Evolutionary conservation across 257 asterid species (phyloP).

Genomic region (Paulownia fortunei): DNA sequence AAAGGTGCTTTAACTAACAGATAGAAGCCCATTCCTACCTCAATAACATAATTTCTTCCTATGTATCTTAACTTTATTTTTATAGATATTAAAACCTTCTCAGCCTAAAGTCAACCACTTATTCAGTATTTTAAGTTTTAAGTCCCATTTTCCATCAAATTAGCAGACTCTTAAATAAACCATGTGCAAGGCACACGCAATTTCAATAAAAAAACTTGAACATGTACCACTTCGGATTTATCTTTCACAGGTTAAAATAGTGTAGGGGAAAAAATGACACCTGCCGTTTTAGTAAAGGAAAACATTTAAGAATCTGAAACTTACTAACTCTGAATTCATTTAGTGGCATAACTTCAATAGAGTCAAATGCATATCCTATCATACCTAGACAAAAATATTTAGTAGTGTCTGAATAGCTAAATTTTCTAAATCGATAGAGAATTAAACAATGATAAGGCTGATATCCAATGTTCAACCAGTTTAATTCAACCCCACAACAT

Average conservation of each 20-base stretch:
- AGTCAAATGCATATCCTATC: slow-evolving; percentile 3
- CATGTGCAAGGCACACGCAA: neutral
- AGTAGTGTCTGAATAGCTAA: too few species aligned
- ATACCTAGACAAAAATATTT: neutral
- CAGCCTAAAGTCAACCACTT: neutral
- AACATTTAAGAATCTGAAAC: neutral
- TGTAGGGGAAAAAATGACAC: neutral
- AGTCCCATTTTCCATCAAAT: neutral
- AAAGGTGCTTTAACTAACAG: neutral
- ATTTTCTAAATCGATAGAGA: neutral
- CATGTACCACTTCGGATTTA: neutral
- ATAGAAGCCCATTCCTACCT: neutral
- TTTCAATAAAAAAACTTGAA: neutral
- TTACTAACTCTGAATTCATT: neutral
- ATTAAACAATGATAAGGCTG: neutral
- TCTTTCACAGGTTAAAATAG: neutral
- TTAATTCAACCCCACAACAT: slow-evolving; percentile 6
- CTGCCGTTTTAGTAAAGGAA: neutral
- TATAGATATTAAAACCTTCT: neutral
- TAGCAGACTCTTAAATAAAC: neutral
- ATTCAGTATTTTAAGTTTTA: neutral
- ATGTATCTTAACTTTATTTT: neutral
- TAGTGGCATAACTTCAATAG: neutral
- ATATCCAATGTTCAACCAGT: neutral
- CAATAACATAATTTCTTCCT: neutral